Evolutionary conservation across 1,284 basidiomycete species (phyloP).

Genomic region (Sporisorium graminicola): DNA sequence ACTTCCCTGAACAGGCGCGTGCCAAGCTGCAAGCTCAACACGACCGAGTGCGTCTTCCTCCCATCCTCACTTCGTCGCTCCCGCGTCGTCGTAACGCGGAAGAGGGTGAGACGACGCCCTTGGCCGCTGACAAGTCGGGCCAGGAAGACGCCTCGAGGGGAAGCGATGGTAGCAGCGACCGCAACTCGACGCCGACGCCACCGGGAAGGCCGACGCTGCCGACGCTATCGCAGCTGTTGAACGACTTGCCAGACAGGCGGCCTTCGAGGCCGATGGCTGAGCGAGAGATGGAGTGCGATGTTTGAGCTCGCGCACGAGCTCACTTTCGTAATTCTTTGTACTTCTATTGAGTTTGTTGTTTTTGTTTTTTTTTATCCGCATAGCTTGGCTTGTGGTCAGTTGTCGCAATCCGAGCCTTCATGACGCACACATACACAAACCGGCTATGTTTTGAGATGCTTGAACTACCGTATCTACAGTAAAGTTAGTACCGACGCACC

Average conservation of each 20-base stretch:
- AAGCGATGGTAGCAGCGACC: constrained; percentile 25
- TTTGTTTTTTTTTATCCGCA: not conserved
- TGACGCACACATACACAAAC: not conserved
- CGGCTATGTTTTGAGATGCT: too few relatives aligned
- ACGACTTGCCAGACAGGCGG: constrained; percentile 28
- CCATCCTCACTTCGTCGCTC: constrained; percentile 30
- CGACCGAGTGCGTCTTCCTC: constrained; percentile 29
- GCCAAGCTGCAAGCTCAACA: constrained; percentile 20
- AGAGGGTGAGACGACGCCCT: constrained; percentile 43
- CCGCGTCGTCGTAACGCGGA: not conserved
- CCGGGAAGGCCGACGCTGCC: constrained; percentile 50
- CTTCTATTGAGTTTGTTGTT: not conserved
- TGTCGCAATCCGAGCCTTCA: not conserved
- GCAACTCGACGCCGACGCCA: constrained; percentile 38
- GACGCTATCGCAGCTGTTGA: constrained; percentile 51
- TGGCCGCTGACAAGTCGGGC: not conserved
- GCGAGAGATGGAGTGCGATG: constrained; percentile 48
- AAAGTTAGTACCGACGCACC: too few relatives aligned
- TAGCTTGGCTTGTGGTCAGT: not conserved
- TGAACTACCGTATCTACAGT: too few relatives aligned
- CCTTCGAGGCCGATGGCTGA: constrained; percentile 21
- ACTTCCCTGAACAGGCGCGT: constrained; percentile 48
- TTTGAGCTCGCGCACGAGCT: constrained; percentile 5
- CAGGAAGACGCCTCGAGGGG: not conserved
- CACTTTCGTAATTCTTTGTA: not conserved